Evolutionary conservation across 345 rosid genomes (phyloP).

Genomic region (Nephelium lappaceum): DNA sequence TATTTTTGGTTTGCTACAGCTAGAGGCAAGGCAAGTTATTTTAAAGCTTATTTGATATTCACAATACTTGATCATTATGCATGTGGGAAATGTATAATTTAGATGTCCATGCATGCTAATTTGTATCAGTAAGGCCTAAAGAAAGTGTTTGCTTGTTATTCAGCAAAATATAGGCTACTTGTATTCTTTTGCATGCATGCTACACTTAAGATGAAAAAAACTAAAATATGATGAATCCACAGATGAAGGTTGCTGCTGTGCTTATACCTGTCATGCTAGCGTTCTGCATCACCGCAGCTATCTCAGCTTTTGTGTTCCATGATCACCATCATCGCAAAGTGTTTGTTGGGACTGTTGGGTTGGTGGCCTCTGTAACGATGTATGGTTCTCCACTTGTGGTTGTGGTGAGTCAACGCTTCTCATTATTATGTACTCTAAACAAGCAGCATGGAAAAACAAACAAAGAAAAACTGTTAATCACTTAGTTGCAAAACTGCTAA

Average conservation of each 20-base stretch:
- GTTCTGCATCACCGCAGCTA: conserved; percentile 36
- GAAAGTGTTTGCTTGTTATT: neutral
- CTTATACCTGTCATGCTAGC: conserved; percentile 38
- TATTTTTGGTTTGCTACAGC: conserved; percentile 56
- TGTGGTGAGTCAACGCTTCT: conserved; percentile 49
- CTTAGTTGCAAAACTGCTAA: neutral
- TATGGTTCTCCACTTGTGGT: conserved; percentile 75
- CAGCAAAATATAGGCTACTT: neutral
- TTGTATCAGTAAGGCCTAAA: neutral
- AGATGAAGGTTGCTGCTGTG: conserved; percentile 57
- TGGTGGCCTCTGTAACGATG: conserved; percentile 65
- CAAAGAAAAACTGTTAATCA: no score
- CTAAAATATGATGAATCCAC: conserved; percentile 18
- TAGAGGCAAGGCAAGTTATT: conserved; percentile 58
- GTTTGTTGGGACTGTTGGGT: conserved; percentile 69
- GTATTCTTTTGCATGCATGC: conserved; percentile 9
- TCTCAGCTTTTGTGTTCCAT: conserved; percentile 54
- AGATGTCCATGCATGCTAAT: neutral
- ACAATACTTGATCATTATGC: neutral
- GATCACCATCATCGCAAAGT: conserved; percentile 68
- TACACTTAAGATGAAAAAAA: neutral
- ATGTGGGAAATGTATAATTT: neutral
- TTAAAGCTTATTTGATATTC: neutral
- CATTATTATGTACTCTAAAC: neutral
- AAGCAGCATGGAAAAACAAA: neutral